Evolutionary conservation across 768 basidiomycete species (phyloP), one percentile per base, ranked within the genome.

Genomic region (Lepiota brunneoincarnata): DNA sequence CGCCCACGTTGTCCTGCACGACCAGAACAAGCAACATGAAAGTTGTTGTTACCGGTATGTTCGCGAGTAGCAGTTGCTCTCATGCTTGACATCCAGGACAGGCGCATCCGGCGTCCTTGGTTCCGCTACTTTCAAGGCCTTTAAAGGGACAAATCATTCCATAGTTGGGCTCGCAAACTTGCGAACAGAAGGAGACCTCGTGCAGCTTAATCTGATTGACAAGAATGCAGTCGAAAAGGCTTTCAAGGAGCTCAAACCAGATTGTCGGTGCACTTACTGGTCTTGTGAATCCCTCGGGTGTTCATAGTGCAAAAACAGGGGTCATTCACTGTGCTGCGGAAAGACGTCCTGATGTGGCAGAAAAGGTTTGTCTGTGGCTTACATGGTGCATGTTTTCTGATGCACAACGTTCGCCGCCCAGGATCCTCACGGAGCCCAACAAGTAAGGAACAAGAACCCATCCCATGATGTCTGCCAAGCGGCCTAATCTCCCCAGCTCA

Each of bases 261-360:
- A 86, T 51, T 91, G 91, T 92, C 68, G 63, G 87, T 75, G 36
- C 38, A 41, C 5, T 43, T 36, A 4, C 5, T 23, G 4, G 14
- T 24, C 23, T 26, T 23, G 38, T 36, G 41, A 34, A 18, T 17
- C 10, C 11, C 21, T 51, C 17, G 40, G 9, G 18, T 26, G 52
- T 39, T 41, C 20, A 46, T 6, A 14, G 26, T 38, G 5, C 38
- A 38, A 40, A 47, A 37, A 15, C 64, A 89, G 87, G 88, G 84
- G 83, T 98, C 36, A 84, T 98, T 14, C 96, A 98, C 64, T 97
- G 94, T 63, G 96, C 96, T 12, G 96, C 96, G 2, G 95, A 98
- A 71, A 73, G 96, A 57, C 75, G 94, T 40, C 93, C 95, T 4
- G 94, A 98, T 64, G 89, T 92, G 11, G 94, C 93, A 52, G 92